Base-by-base conservation (phyloP, 805 yeast species). In the Yamadazyma olivae region DNA sequence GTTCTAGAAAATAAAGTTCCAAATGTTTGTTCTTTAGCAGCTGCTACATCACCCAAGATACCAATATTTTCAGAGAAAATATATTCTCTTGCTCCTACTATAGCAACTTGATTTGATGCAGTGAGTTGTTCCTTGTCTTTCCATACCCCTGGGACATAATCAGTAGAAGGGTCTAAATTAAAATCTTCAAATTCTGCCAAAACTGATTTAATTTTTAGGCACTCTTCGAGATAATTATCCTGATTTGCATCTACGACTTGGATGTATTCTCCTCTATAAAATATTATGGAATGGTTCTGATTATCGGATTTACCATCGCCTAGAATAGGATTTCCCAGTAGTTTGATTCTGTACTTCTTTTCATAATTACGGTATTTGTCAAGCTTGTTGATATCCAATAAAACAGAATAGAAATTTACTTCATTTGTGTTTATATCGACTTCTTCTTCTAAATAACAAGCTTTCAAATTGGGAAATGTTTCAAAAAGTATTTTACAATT, bases 271-370 rank as follows among this genome's bases (percentile, higher is more conserved):
- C 95, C 95, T 64, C 95, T 75, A 59, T 82, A 74, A 62, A 84
- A 84, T 40, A 84, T 81, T 41, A 84, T 56, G 32, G 93, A 77
- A 63, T 83, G 90, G 59, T 84, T 84, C 60, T 84, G 95, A 57
- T 84, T 84, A 69, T 84, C 95, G 39, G 91, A 83, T 59, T 84
- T 84, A 64, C 95, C 95, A 62, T 84, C 95, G 66, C 95, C 95
- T 51, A 84, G 64, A 53, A 84, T 83, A 46, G 95, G 91, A 56
- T 83, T 81, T 59, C 95, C 95, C 39, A 93, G 83, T 41, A 84
- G 64, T 66, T 76, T 82, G 41, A 84, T 79, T 71, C 83, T 79
- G 57, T 81, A 84, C 35, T 55, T 53, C 21, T 48, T 53, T 10
- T 40, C n/a, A 17, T 42, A 48, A 6, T 67, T 69, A 28, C 83